These are phyloP conservation scores for Hyphopichia pseudoburtonii DNA, from an alignment of 1,139 yeast species.

Conservation along the genomic window DNA sequence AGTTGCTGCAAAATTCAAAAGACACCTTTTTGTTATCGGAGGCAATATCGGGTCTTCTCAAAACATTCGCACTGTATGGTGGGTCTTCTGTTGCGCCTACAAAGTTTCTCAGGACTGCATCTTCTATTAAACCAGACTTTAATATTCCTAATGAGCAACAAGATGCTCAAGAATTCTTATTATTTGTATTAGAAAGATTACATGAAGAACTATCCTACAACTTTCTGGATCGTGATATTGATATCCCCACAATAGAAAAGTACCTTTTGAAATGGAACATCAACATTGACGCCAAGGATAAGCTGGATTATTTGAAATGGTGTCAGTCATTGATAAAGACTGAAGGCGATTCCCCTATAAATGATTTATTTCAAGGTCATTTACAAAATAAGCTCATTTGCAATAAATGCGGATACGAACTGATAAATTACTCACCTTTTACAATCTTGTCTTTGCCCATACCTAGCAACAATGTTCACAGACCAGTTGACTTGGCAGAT, in stretches of 20 bases:
- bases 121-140: slow-evolving; percentile 60
- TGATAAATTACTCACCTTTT: slow-evolving; percentile 59
- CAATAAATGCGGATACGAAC: slow-evolving; percentile 59
- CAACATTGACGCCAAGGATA: slow-evolving; percentile 29
- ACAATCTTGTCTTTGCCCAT: slow-evolving; percentile 68
- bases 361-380: slow-evolving; percentile 65
- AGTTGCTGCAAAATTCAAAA: slow-evolving; percentile 21
- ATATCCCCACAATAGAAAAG: slow-evolving; percentile 18
- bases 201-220: slow-evolving; percentile 61
- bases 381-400: slow-evolving; percentile 64
- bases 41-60: slow-evolving; percentile 41
- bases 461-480: slow-evolving; percentile 38
- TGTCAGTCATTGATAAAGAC: slow-evolving; percentile 46
- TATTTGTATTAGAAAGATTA: slow-evolving; percentile 62
- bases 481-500: slow-evolving; percentile 48
- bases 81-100: slow-evolving; percentile 65
- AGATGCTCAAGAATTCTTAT: slow-evolving; percentile 74
- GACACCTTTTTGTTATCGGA: slow-evolving; percentile 45
- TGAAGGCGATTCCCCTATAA: slow-evolving; percentile 68
- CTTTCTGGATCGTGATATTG: slow-evolving; percentile 14
- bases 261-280: slow-evolving; percentile 36
- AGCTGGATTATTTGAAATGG: slow-evolving; percentile 62
- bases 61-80: slow-evolving; percentile 53
- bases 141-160: slow-evolving; percentile 73
- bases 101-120: slow-evolving; percentile 56